Conservation (phyloP, 257 asterid species). For the Cynanchum wilfordii region DNA sequence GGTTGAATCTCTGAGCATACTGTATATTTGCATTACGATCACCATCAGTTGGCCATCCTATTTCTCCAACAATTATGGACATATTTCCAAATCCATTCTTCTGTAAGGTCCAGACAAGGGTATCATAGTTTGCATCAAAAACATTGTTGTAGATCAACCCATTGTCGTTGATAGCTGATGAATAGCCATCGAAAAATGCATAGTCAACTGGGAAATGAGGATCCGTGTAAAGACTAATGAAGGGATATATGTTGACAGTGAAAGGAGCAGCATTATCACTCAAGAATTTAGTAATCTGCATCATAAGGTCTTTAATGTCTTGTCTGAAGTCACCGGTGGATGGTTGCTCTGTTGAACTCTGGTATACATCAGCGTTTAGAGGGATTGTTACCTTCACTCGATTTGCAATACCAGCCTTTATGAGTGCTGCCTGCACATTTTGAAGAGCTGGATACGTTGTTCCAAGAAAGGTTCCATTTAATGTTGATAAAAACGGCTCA, state of each 20-base stretch:
- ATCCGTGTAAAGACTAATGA: conserved; percentile 15
- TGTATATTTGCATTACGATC: conserved; percentile 15
- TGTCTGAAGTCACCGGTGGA: conserved; percentile 27
- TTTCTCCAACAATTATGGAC: conserved; percentile 27
- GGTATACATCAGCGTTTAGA: conserved; percentile 29
- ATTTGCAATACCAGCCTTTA: conserved; percentile 29
- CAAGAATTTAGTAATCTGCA: conserved; percentile 26
- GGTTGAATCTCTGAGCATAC: conserved; percentile 28
- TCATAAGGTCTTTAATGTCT: conserved; percentile 21
- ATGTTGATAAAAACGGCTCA: conserved; percentile 24
- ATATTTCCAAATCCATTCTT: conserved; percentile 26
- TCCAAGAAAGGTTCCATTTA: conserved; percentile 18
- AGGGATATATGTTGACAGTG: conserved; percentile 29
- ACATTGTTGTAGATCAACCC: conserved; percentile 23
- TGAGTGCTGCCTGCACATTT: conserved; percentile 30
- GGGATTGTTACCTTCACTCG: conserved; percentile 30
- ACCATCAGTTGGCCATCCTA: conserved; percentile 27
- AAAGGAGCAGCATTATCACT: conserved; percentile 19
- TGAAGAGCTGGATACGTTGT: conserved; percentile 28
- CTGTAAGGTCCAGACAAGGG: conserved; percentile 32
- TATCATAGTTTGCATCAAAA: conserved; percentile 26
- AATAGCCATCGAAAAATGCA: conserved; percentile 30
- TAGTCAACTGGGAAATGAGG: conserved; percentile 19
- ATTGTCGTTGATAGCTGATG: conserved; percentile 24
- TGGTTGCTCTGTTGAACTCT: conserved; percentile 20